Evolutionary conservation across 2,329 filamentous ascomycete genomes (phyloP).

Genomic region (Neofusicoccum kwambonambiense): DNA sequence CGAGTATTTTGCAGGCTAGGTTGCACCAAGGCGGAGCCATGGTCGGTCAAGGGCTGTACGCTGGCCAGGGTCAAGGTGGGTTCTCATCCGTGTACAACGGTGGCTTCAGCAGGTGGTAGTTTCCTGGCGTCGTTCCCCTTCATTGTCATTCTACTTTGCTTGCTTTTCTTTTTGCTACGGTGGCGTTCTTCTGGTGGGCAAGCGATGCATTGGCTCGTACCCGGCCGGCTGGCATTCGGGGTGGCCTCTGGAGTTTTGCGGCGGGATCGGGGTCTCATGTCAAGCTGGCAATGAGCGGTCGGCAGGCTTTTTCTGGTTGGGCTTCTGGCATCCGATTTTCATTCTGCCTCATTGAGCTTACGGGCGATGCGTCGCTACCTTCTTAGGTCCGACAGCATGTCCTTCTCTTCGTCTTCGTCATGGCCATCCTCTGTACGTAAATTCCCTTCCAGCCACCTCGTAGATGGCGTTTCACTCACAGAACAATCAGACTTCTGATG

Average conservation of each 20-base stretch:
- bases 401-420: constrained; percentile 47
- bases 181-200: constrained; percentile 36
- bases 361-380: constrained; percentile 34
- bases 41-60: constrained; percentile 85
- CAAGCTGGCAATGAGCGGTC: constrained; percentile 18
- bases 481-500: constrained; percentile 41
- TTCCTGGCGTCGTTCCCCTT: constrained; percentile 24
- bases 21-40: constrained; percentile 84
- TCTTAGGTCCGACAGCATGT: constrained; percentile 33
- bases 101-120: constrained; percentile 37
- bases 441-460: constrained; percentile 38
- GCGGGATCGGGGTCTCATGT: constrained; percentile 17
- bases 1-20: constrained; percentile 97
- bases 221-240: constrained; percentile 30
- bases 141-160: constrained; percentile 29
- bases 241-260: constrained; percentile 37
- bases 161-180: constrained; percentile 29
- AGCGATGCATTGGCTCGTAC: constrained; percentile 40
- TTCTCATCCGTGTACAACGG: constrained; percentile 78
- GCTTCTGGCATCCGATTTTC: constrained; percentile 18
- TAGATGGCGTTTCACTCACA: constrained; percentile 39
- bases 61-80: constrained; percentile 86
- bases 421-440: constrained; percentile 46
- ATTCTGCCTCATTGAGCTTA: constrained; percentile 25
- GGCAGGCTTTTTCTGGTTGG: constrained; percentile 24